These are phyloP conservation scores for Diaporthe amygdali DNA, from an alignment of 2,329 filamentous ascomycete genomes.

Conservation along the genomic window DNA sequence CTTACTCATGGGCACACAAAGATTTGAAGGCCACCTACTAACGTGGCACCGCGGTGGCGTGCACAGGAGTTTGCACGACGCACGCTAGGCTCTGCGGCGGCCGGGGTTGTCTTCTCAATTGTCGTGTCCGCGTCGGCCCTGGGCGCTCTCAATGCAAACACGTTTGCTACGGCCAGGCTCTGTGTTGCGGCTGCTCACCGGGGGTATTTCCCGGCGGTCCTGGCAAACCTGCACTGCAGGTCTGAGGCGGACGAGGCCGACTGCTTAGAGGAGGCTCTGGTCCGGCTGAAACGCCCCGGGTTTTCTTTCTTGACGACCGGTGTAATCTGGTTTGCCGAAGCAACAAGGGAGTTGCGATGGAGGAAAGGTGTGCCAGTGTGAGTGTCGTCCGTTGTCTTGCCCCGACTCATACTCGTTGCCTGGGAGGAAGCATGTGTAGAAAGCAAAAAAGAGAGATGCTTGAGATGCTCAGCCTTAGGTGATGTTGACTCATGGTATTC, in stretches of 20 bases:
- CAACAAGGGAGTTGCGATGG: slow-evolving; percentile 32
- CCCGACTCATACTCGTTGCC: neutral
- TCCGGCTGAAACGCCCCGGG: slow-evolving; percentile 14
- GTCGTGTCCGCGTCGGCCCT: slow-evolving; percentile 46
- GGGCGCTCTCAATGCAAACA: slow-evolving; percentile 47
- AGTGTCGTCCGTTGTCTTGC: slow-evolving; percentile 3
- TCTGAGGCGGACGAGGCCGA: slow-evolving; percentile 34
- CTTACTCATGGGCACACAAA: neutral
- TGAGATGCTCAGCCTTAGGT: neutral
- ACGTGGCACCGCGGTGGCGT: slow-evolving; percentile 28
- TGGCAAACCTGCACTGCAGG: slow-evolving; percentile 34
- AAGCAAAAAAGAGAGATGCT: neutral
- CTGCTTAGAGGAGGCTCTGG: slow-evolving; percentile 29
- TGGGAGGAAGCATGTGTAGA: neutral
- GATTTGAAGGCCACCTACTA: neutral
- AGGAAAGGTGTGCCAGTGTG: slow-evolving; percentile 29
- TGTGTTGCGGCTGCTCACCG: slow-evolving; percentile 41
- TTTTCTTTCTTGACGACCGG: slow-evolving; percentile 27
- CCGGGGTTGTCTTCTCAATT: slow-evolving; percentile 43
- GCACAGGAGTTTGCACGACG: slow-evolving; percentile 34
- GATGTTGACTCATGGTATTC: neutral
- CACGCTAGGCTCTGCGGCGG: slow-evolving; percentile 40
- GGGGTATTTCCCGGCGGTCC: slow-evolving; percentile 33
- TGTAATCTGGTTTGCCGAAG: slow-evolving; percentile 29
- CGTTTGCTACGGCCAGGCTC: slow-evolving; percentile 49